Evolutionary conservation across 2,329 filamentous ascomycete genomes (phyloP), one percentile per base, ranked within the genome.

Genomic region (Neonectria coccinea): DNA sequence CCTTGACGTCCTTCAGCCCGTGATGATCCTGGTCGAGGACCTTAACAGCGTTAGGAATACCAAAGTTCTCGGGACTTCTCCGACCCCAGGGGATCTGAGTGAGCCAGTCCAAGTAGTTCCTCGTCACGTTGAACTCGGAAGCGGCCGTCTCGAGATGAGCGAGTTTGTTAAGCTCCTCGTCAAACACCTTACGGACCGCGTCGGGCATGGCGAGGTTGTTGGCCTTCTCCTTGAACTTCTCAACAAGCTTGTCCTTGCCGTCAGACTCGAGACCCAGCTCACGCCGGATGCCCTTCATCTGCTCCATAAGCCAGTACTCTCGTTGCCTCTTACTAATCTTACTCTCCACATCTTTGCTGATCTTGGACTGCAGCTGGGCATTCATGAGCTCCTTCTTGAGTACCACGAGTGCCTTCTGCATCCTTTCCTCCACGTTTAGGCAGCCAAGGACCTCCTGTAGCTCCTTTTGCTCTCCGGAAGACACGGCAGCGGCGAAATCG

Each of bases 341-440:
- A 75, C 89, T 93, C 79, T 98, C 96, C 18, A 99, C 97, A 76
- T 99, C 96, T 81, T 97, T 97, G 63, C 92, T 93, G 63, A 99
- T 98, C 84, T 98, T 99, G 62, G 92, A 95, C 78, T 97, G 95
- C 31, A 99, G 84, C 77, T 98, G 93, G 0, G 96, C 96, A 72
- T 98, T 99, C 92, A 98, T 97, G 58, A 97, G 88, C 81, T 99
- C 96, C 79, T 97, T 98, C 83, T 99, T 99, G 70, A 99, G 84
- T 2, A 98, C 92, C 47, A 95, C 88, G 3, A 99, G 83, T 0
- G 95, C 92, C 80, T 97, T 98, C 72, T 94, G 92, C 79, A 99
- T 88, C 67, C 97, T 88, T 73, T 97, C 92, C 78, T 98, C 94
- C 16, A 99, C 91, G 74, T 97, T 93, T 79, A 97, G 86, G 56